Base-by-base conservation (phyloP, 1,284 basidiomycete genomes). In the Cyathus olla region DNA sequence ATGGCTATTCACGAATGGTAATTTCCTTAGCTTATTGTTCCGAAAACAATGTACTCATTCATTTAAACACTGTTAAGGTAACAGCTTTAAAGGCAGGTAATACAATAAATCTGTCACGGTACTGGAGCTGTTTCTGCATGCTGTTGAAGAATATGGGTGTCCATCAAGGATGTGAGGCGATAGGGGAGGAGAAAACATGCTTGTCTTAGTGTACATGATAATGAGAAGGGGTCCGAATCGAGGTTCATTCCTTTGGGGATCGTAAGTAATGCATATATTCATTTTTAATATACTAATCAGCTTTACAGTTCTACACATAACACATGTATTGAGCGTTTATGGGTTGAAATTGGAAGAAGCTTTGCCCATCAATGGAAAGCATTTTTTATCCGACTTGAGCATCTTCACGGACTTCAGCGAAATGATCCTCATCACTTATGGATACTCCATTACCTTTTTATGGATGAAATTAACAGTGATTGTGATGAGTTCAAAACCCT, bases 361-460 rank as follows among this genome's bases (percentile, higher is more conserved):
- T 81, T 83, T 69, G 71, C 53, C 13, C 62, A 76, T 2, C 26
- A n/a, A 6, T 85, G 82, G 83, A 46, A 73, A 8, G 81, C 75
- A 2, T 84, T 84, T 58, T 84, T 85, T 56, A 59, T 49, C 0
- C 68, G 72, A 0, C 72, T 85, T 0, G 81, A 81, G 56, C 35
- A 64, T 0, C 56, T 72, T 1, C 82, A 84, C 63, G 28, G 55
- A 0, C 73, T 86, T 0, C 65, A 82, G 29, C 46, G 63, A 0
- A 31, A 57, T 0, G 70, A 81, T 29, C 60, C 72, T 0, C 2
- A 59, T 1, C 82, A 86, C 62, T 56, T 83, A 0, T 85, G 84
- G 84, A 74, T 85, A 0, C 63, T 85, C 0, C 82, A 85, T 51
- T 39, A 52, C 11, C 67, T 85, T 0, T 86, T 85, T 59, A 71